Evolutionary conservation across 2,329 filamentous ascomycete species (phyloP), one percentile per base, ranked within the genome.

Genomic region (Aspergillus ibericus): DNA sequence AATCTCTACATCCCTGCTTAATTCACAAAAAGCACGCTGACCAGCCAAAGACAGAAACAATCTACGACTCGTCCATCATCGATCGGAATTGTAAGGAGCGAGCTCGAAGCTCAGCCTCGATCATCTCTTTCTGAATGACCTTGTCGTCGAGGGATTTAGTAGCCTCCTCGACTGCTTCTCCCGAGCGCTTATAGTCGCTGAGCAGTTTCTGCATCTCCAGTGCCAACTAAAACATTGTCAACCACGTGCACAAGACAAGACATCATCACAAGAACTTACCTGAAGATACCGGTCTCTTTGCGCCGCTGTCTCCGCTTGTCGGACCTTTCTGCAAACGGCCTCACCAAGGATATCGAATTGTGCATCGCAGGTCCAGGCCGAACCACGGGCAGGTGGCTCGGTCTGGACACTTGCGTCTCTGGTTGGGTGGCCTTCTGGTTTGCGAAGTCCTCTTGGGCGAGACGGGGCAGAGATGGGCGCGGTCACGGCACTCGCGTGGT

Each of bases 151-250:
- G 44, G 8, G 15, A 27, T 10, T 27, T 29, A 16, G 27, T 16
- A 16, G 44, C n/a, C 2, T 48, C 25, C 15, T 48, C 22, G n/a
- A 48, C 44, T 10, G 27, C 25, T 16, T 29, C n/a, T 18, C 25
- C 44, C 15, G 27, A 12, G 5, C 44, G 25, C n/a, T 29, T 53
- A 35, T 61, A 65, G 29, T 65, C 56, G 8, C 52, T 56, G 9
- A 66, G 36, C 22, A 65, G 59, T 20, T 63, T 58, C 50, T 66
- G 65, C 29, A 66, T 40, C 1, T 27, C 48, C 9, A 66, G 54
- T 1, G 61, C 63, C 42, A 62, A 46, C 64, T 67, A 42, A 6
- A 38, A 32, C 46, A 50, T 44, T 9, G 29, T 56, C 46, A 60
- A 47, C 42, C 20, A 47, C 22, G 18, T 20, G 20, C 4, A 15